Conservation (phyloP, 208 protist genomes). For the Trichomonas gallinae region DNA sequence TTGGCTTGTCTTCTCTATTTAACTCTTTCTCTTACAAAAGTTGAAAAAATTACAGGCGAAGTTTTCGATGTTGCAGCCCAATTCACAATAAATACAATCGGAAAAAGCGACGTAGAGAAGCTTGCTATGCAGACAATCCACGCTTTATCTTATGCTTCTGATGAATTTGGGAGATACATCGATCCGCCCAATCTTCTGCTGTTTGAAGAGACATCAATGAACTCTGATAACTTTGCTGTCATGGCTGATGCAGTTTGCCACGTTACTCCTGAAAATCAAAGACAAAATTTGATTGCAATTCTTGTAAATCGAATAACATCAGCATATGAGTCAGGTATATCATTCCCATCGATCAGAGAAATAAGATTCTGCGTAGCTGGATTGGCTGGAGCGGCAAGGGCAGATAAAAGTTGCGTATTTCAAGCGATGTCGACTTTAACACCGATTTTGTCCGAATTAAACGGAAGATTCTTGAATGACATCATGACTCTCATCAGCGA, state of each 20-base stretch:
- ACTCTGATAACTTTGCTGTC: neutral
- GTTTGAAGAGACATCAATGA: neutral
- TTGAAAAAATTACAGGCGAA: neutral
- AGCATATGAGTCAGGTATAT: neutral
- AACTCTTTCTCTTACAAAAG: neutral
- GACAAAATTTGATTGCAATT: neutral
- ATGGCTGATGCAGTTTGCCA: neutral
- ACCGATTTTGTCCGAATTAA: neutral
- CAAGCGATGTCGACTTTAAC: neutral
- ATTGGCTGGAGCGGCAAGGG: neutral
- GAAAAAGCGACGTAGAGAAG: neutral
- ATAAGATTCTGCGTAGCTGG: neutral
- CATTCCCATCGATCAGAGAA: neutral
- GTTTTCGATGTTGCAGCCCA: neutral
- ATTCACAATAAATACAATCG: neutral
- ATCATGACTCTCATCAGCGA: neutral
- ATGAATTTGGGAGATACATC: neutral
- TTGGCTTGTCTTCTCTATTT: neutral
- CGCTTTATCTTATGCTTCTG: neutral
- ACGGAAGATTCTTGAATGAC: neutral
- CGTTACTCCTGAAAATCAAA: neutral
- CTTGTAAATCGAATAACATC: neutral
- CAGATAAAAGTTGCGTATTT: neutral
- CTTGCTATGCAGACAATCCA: neutral
- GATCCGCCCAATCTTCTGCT: neutral